Evolutionary conservation across 331 rosid genomes (phyloP).

Genomic region (Cucumis variabilis): DNA sequence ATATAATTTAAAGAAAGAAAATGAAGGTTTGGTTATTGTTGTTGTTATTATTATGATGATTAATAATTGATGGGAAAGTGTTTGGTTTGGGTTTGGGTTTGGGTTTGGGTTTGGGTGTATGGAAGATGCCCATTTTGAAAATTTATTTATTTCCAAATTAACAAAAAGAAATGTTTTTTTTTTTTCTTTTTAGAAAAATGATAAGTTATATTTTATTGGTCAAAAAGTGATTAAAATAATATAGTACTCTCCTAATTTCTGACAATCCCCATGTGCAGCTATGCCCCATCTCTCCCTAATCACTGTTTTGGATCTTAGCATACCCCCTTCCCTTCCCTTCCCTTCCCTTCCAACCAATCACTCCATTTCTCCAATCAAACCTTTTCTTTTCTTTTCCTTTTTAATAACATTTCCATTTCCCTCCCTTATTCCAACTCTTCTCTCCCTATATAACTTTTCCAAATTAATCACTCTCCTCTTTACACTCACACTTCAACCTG

Average conservation of each 20-base stretch:
- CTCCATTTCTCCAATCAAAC: background rate
- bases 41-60: too few relatives aligned
- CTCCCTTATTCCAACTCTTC: too few relatives aligned
- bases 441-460: too few relatives aligned
- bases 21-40: background rate
- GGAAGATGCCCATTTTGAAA: slow-evolving; percentile 16
- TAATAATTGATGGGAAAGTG: background rate
- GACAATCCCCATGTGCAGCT: slow-evolving; percentile 87
- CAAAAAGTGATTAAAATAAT: slow-evolving; percentile 29
- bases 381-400: background rate
- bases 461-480: too few relatives aligned
- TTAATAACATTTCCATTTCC: background rate
- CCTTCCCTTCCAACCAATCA: slow-evolving; percentile 32
- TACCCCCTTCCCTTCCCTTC: background rate
- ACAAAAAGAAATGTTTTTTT: background rate
- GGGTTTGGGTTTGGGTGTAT: slow-evolving; percentile 7
- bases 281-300: slow-evolving; percentile 46
- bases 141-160: background rate
- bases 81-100: slow-evolving; percentile 10
- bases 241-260: slow-evolving; percentile 52
- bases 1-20: background rate
- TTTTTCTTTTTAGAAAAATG: background rate
- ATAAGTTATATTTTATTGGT: slow-evolving; percentile 18
- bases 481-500: too few relatives aligned
- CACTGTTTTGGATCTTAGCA: slow-evolving; percentile 24